phyloP scores from a whole-genome alignment of 2,329 filamentous ascomycete genomes.

The Uncinocarpus reesii region DNA sequence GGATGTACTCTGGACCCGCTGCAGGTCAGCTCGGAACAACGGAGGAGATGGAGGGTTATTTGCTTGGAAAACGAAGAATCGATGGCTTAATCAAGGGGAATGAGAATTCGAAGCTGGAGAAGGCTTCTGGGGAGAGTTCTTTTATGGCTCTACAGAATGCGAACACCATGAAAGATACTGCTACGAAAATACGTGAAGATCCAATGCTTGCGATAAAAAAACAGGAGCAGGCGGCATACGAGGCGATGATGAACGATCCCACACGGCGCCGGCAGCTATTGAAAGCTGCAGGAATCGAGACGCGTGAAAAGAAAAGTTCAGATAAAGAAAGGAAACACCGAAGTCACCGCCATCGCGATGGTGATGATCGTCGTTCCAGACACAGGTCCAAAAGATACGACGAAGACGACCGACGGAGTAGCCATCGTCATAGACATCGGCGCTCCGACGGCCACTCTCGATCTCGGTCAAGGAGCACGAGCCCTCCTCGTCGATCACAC shows the following conservation, averaged over 20 bases:
- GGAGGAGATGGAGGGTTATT: conserved; percentile 87
- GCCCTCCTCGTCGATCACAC: conserved; percentile 16
- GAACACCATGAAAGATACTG: conserved; percentile 67
- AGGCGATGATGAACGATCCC: conserved; percentile 42
- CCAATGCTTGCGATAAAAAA: conserved; percentile 87
- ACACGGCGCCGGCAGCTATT: conserved; percentile 53
- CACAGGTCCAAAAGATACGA: conserved; percentile 22
- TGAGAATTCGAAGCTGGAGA: conserved; percentile 71
- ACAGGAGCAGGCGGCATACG: conserved; percentile 73
- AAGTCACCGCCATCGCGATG: conserved; percentile 23
- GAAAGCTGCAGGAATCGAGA: conserved; percentile 37
- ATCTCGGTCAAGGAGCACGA: conserved; percentile 26
- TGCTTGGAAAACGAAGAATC: conserved; percentile 85
- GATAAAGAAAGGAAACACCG: conserved; percentile 41
- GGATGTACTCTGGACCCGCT: conserved; percentile 93
- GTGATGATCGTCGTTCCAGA: conserved; percentile 15
- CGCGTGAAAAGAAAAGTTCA: conserved; percentile 26
- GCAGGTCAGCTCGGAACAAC: conserved; percentile 61
- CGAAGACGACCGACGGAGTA: conserved; percentile 17
- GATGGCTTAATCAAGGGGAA: conserved; percentile 75
- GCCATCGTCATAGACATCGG: conserved; percentile 27
- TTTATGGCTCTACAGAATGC: conserved; percentile 53
- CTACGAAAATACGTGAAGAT: conserved; percentile 78
- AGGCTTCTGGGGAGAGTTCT: conserved; percentile 55
- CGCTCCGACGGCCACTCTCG: conserved; percentile 42